Percentiles rank a stretch among this genome's conserved stretches.
phyloP scores from a whole-genome alignment of 2,329 filamentous ascomycete genomes.

The Calonectria fujianensis region DNA sequence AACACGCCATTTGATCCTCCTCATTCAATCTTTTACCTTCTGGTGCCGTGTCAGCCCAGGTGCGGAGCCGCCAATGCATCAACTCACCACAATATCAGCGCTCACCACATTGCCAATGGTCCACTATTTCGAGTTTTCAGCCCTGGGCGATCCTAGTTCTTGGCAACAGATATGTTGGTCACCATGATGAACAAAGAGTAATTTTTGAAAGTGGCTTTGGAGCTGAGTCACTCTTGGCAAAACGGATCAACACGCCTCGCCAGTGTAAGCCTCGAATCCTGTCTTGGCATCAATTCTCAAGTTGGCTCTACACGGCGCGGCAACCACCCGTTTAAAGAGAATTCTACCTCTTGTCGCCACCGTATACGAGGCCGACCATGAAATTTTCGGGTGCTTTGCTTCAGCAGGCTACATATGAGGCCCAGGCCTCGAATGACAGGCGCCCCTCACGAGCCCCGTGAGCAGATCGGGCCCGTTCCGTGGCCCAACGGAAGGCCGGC shows the following conservation, averaged over 20 bases:
- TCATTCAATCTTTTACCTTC: not conserved
- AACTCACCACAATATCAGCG: not conserved
- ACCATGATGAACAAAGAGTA: not conserved
- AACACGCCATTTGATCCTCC: not conserved
- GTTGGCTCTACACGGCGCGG: conserved; percentile 1
- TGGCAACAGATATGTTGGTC: not conserved
- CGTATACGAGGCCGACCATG: not conserved
- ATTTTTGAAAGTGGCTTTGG: not conserved
- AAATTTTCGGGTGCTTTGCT: not conserved
- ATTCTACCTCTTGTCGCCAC: not conserved
- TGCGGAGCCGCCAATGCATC: not conserved
- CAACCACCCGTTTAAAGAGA: not conserved
- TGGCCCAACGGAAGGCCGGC: conserved; percentile 31
- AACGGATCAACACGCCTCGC: conserved; percentile 11
- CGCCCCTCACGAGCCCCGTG: conserved; percentile 1
- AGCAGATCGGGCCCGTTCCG: conserved; percentile 28
- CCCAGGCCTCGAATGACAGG: not conserved
- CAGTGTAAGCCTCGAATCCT: conserved; percentile 8
- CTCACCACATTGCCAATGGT: not conserved
- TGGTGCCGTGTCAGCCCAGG: not conserved
- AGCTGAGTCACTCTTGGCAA: conserved; percentile 20
- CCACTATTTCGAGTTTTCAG: not conserved
- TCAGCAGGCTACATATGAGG: not conserved
- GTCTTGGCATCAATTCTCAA: not conserved
- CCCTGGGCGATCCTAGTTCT: not conserved